Evolutionary conservation across 1,139 yeast genomes (phyloP), one percentile per base, ranked within the genome.

Genomic region (Saccharomyces pastorianus): DNA sequence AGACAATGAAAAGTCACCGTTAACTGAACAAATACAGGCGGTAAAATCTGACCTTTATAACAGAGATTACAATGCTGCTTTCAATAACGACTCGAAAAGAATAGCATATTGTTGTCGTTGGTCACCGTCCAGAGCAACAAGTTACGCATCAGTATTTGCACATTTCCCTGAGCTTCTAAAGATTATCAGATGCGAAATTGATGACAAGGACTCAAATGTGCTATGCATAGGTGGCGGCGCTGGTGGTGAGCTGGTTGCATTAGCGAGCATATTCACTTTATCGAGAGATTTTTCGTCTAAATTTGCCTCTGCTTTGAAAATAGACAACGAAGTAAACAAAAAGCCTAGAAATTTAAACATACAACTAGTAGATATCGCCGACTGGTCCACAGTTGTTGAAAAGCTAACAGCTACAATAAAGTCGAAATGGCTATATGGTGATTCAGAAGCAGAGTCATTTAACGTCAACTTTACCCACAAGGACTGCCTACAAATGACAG

Each of bases 221-320:
- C 67, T 88, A 44, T 81, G 85, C 62, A 76, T 89, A 47, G 96
- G 96, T 13, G 96, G 95, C 20, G 96, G 96, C 25, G 96, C 96
- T 0, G 87, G 91, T 2, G 88, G 91, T 1, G 96, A 89, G 65
- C 71, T 88, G 25, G 84, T 84, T 17, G 95, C 88, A 0, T 65
- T 88, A 47, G 82, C 82, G 0, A 78, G 90, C 17, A 75, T 85
- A 0, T 83, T 81, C 61, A 71, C 83, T n/a, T 29, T 47, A 41
- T 32, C 51, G 14, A 76, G 14, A 77, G 79, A 61, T 20, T 47
- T 46, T 28, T 11, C 34, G 13, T 38, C 44, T 20, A 80, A 76
- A 56, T 72, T 65, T 64, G 55, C 66, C 48, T 51, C 61, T 25
- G 55, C 61, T 50, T 59, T 55, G 47, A 51, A 59, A 5, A 54